phyloP scores from a whole-genome alignment of 768 basidiomycete genomes.

The Trichaptum fuscoviolaceum region DNA sequence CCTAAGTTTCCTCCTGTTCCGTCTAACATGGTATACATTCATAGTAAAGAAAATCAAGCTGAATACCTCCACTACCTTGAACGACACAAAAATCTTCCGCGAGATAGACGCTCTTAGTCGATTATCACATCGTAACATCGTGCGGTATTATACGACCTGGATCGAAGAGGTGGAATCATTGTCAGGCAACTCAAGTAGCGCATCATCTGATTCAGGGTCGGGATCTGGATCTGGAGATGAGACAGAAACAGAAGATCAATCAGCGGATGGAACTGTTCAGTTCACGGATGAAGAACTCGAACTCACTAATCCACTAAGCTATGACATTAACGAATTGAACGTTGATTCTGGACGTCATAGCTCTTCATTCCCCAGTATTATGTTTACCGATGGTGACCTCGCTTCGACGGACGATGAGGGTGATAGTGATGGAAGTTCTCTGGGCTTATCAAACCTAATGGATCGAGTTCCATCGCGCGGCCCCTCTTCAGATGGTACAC shows the following conservation, averaged over 20 bases:
- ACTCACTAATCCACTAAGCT: constrained; percentile 49
- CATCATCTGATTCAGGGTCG: constrained; percentile 37
- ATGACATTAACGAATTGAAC: constrained; percentile 60
- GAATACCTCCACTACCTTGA: constrained; percentile 52
- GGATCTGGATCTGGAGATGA: constrained; percentile 32
- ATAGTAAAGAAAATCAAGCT: constrained; percentile 87
- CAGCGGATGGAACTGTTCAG: constrained; percentile 27
- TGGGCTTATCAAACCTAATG: constrained; percentile 8
- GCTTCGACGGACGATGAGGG: constrained; percentile 27
- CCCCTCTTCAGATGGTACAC: constrained; percentile 6
- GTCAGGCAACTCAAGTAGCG: constrained; percentile 31
- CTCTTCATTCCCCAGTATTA: constrained; percentile 78
- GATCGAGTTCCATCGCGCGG: background rate
- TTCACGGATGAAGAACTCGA: constrained; percentile 14
- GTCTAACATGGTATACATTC: background rate
- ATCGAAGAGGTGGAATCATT: constrained; percentile 60
- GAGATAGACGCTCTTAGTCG: constrained; percentile 88
- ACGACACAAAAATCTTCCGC: constrained; percentile 82
- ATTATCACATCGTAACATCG: constrained; percentile 85
- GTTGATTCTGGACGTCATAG: constrained; percentile 51
- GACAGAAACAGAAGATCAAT: constrained; percentile 46
- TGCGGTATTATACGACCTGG: constrained; percentile 90
- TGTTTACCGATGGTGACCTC: constrained; percentile 51
- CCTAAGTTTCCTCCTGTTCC: background rate
- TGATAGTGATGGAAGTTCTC: constrained; percentile 21